These are phyloP conservation scores for Colletotrichum sojae DNA, from an alignment of 2,329 filamentous ascomycete genomes.

Conservation along the genomic window DNA sequence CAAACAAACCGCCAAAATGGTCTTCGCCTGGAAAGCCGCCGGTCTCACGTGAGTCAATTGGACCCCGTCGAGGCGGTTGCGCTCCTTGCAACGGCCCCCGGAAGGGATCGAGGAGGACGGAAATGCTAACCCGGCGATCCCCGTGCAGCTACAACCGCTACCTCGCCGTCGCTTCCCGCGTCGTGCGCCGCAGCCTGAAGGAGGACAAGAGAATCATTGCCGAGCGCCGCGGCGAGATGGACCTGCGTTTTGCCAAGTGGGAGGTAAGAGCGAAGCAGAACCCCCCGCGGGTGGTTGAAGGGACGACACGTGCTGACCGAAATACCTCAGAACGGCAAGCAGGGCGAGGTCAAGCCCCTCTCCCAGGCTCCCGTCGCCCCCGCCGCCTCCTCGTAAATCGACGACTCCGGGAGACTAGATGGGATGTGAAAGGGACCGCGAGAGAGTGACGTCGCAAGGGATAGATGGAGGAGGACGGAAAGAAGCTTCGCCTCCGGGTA, in stretches of 20 bases:
- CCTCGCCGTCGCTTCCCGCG: slow-evolving; percentile 93
- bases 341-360: slow-evolving; percentile 86
- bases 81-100: not conserved
- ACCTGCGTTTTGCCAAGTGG: slow-evolving; percentile 95
- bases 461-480: slow-evolving; percentile 26
- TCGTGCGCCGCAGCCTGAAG: slow-evolving; percentile 96
- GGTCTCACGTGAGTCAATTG: slow-evolving; percentile 85
- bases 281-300: not conserved
- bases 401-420: slow-evolving; percentile 18
- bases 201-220: slow-evolving; percentile 90
- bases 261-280: slow-evolving; percentile 74
- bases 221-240: slow-evolving; percentile 91
- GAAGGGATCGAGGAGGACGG: slow-evolving; percentile 29
- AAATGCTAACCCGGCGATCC: slow-evolving; percentile 52
- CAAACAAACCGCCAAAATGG: slow-evolving; percentile 77
- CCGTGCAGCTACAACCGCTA: slow-evolving; percentile 96
- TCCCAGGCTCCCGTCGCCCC: slow-evolving; percentile 67
- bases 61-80: slow-evolving; percentile 13
- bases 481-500: slow-evolving; percentile 26
- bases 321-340: slow-evolving; percentile 88
- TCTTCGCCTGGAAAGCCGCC: slow-evolving; percentile 98
- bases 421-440: slow-evolving; percentile 5
- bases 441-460: slow-evolving; percentile 20
- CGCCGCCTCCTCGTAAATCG: slow-evolving; percentile 53
- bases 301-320: slow-evolving; percentile 31